These are phyloP conservation scores for Pestalotiopsis sp. DNA, from an alignment of 2,329 filamentous ascomycete genomes.

Conservation along the genomic window DNA sequence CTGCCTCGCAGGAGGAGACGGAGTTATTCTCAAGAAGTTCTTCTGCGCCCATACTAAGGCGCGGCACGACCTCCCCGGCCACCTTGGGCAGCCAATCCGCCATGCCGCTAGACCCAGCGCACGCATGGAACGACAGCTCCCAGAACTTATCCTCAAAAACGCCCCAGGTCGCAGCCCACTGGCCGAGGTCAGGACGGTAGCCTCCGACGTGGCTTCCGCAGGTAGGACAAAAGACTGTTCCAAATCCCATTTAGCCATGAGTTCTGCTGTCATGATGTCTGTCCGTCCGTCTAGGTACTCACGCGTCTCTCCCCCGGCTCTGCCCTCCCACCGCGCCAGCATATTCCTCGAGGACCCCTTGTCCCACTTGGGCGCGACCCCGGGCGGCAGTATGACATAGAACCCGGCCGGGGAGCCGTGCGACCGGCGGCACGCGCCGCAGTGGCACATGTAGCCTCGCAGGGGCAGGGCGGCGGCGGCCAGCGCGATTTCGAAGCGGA, in stretches of 20 bases:
- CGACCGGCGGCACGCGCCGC: background rate
- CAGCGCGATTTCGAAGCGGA: background rate
- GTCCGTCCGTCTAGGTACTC: background rate
- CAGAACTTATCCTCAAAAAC: slow-evolving; percentile 7
- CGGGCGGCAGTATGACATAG: slow-evolving; percentile 3
- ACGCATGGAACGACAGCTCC: background rate
- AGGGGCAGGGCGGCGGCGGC: background rate
- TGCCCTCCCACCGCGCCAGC: background rate
- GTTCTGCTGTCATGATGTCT: background rate
- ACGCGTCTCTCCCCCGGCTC: background rate
- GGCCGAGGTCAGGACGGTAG: background rate
- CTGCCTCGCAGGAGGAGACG: too few species aligned
- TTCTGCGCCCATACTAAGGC: background rate
- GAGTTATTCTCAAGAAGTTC: background rate
- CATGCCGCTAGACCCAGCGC: background rate
- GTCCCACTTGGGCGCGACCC: background rate
- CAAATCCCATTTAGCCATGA: too few species aligned
- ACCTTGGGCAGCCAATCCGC: background rate
- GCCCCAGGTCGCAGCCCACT: background rate
- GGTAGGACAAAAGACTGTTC: background rate
- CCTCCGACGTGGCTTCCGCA: background rate
- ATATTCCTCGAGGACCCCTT: background rate
- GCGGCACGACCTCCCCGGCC: background rate
- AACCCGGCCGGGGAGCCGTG: background rate
- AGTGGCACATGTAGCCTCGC: background rate